phyloP scores from a whole-genome alignment of 2,329 filamentous ascomycete species.

The Phialophora macrospora region DNA sequence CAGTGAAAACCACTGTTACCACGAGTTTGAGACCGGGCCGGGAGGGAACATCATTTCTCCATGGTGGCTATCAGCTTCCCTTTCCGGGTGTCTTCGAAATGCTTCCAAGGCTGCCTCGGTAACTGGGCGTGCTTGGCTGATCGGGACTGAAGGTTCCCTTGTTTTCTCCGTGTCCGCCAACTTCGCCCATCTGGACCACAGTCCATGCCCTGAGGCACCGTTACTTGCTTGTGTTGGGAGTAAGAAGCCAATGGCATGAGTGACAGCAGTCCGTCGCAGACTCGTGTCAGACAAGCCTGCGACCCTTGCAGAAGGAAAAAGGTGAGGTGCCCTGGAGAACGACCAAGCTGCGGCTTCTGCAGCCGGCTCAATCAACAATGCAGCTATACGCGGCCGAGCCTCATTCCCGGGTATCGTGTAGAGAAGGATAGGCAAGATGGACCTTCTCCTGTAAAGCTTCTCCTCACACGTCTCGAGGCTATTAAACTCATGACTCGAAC shows the following conservation, averaged over 20 bases:
- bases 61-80: neutral
- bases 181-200: no score
- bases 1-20: neutral
- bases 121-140: no score
- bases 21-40: neutral
- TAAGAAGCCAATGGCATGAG: conserved; percentile 25
- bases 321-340: conserved; percentile 57
- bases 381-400: conserved; percentile 46
- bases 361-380: conserved; percentile 55
- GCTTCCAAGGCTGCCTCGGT: no score
- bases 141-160: neutral
- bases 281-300: conserved; percentile 49
- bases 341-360: conserved; percentile 57
- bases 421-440: conserved; percentile 37
- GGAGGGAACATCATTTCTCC: neutral
- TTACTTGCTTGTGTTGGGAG: neutral
- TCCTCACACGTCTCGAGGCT: neutral
- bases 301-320: conserved; percentile 58
- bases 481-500: neutral
- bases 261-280: conserved; percentile 12
- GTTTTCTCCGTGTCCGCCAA: neutral
- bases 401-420: conserved; percentile 34
- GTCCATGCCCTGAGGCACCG: neutral
- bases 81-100: neutral
- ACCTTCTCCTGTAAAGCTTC: neutral